Base-by-base conservation (phyloP, 2,329 filamentous ascomycete genomes). In the Blastomyces percursus region DNA sequence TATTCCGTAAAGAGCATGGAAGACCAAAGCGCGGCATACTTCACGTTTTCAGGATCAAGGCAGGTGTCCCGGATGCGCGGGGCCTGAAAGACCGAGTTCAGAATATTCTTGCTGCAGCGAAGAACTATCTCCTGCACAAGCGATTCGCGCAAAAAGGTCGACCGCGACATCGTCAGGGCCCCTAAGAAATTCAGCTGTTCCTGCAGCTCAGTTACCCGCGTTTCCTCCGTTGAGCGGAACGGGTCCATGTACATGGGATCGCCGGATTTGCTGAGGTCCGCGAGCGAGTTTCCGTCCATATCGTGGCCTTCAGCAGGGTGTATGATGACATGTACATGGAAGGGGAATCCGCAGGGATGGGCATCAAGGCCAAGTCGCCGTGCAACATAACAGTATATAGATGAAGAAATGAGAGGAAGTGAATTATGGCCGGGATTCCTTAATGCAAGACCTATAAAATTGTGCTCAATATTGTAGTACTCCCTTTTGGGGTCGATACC, bases 311-410 rank as follows among this genome's bases (percentile, higher is more conserved):
- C 71, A 0, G 82, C 80, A 5, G 88, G 82, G 59, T 83, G 80
- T 14, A 97, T 84, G 60, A 95, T 85, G 21, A 86, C 89, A 71
- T 96, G 88, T 16, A 96, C 90, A 71, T 96, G 91, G 66, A 85
- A 89, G 3, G 93, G 91, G 69, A 93, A 89, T 52, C 88, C 86
- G 68, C 89, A 93, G 61, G 89, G 91, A 42, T 85, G 84, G 0
- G 92, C 90, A 67, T 87, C 82, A 56, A 99, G 75, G 1, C 88
- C 89, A 14, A 96, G 72, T 46, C 88, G 82, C 61, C 84, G 81
- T 0, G 91, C 92, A 19, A 97, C 74, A 63, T 86, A 86, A 70
- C 89, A 94, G 75, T 88, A 99, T 65, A 97, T 96, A 64, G 87
- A 88, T 62, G 88, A 88, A 1, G 91, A 94, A 65, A 96, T 88